Percentiles rank a stretch among this genome's conserved stretches.
Evolutionary conservation across 2,329 filamentous ascomycete species (phyloP).

Genomic region (Sclerotinia sclerotiorum): DNA sequence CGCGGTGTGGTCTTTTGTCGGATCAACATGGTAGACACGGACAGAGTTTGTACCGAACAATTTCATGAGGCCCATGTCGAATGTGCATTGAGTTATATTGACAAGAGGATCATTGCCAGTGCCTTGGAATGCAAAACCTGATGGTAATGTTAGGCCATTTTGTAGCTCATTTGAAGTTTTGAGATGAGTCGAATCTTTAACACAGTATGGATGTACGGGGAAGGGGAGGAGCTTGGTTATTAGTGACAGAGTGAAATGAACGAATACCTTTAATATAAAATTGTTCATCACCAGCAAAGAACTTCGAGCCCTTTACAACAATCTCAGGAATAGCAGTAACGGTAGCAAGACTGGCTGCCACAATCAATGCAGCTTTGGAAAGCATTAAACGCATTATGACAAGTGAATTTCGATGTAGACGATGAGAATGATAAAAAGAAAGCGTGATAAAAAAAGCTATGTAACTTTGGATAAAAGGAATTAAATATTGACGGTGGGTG

Average conservation of each 20-base stretch:
- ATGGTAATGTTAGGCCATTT: slow-evolving; percentile 36
- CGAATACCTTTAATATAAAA: slow-evolving; percentile 42
- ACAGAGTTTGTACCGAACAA: slow-evolving; percentile 79
- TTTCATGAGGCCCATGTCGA: slow-evolving; percentile 75
- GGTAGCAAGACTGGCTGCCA: background rate
- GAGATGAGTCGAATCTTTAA: background rate
- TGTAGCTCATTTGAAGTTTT: background rate
- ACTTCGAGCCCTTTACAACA: slow-evolving; percentile 36
- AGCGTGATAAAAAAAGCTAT: background rate
- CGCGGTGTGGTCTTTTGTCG: slow-evolving; percentile 65
- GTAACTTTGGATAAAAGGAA: background rate
- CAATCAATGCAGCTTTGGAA: background rate
- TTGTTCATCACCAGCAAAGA: slow-evolving; percentile 36
- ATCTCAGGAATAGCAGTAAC: slow-evolving; percentile 30
- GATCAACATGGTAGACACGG: slow-evolving; percentile 84
- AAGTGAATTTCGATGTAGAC: background rate
- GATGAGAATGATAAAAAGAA: background rate
- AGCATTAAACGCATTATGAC: background rate
- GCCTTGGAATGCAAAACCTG: slow-evolving; percentile 72
- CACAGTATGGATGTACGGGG: no score
- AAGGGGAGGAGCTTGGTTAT: no score
- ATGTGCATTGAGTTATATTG: slow-evolving; percentile 70
- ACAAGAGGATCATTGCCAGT: slow-evolving; percentile 70
- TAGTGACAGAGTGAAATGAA: background rate
- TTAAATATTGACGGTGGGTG: background rate